Evolutionary conservation across 2,329 filamentous ascomycete species (phyloP), one percentile per base, ranked within the genome.

Genomic region (Byssoonygena ceratinophila): DNA sequence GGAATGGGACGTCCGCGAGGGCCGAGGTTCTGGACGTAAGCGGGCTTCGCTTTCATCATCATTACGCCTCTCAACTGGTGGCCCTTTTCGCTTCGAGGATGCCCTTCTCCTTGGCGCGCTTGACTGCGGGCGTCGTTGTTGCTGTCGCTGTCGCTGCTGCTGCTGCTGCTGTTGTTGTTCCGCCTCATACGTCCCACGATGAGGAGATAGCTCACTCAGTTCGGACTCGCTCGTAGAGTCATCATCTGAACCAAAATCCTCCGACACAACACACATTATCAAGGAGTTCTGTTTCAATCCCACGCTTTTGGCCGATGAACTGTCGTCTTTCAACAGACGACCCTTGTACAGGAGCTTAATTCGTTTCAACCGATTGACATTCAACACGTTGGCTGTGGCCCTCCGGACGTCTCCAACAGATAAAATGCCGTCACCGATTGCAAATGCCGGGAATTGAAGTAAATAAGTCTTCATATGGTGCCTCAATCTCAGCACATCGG

Each of bases 221-320:
- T 47, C 45, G 29, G 44, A 32, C 20, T 65, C 63, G 46, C 59
- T 63, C 14, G 64, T 64, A 2, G 67, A 68, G 16, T 55, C 46
- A 14, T 47, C 31, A 23, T 68, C 68, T 18, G 20, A n/a, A 14
- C 45, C 43, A 52, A 47, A 47, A 37, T 46, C 64, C 44, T 72
- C 68, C 3, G 69, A 71, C 25, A 74, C 67, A 36, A 74, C 71
- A 49, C 69, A 72, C 51, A 73, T 60, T 46, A 75, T 65, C 58
- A 74, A 69, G 2, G 71, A 74, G 47, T 74, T 67, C 56, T 75
- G 73, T 56, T 74, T 74, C 32, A 75, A 62, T 14, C 71, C 69
- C 54, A 73, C 71, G 32, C 65, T 60, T 55, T 68, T 69, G 52
- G 72, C 70, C 8, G 68, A 59, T 37, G 57, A 57, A 4, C 57